Evolutionary conservation across 306 rosid species (phyloP).

Genomic region (cucumber (Cucumis sativus)): DNA sequence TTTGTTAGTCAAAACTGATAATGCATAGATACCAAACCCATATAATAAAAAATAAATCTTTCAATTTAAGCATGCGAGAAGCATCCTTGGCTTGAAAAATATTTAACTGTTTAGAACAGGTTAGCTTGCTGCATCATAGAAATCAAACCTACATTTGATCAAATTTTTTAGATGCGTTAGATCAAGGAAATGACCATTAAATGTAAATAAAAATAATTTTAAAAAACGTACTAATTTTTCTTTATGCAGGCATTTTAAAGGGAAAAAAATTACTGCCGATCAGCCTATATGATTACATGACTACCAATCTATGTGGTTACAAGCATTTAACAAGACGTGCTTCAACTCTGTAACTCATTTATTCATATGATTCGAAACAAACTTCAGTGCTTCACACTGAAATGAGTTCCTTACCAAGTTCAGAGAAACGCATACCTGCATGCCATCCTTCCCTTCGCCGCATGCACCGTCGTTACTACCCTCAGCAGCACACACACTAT

Average conservation of each 20-base stretch:
- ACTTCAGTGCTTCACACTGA: neutral
- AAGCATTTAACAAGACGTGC: neutral
- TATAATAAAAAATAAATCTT: neutral
- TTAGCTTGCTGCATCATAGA: slow-evolving; percentile 1
- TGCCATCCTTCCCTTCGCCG: slow-evolving; percentile 13
- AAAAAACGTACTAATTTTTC: no score
- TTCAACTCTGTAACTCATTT: neutral
- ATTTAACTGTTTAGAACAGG: neutral
- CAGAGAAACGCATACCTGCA: slow-evolving; percentile 24
- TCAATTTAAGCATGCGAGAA: neutral
- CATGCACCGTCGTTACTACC: neutral
- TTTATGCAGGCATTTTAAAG: neutral
- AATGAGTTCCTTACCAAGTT: neutral
- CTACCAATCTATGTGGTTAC: neutral
- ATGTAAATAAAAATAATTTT: neutral
- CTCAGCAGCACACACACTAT: slow-evolving; percentile 20
- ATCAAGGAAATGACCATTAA: neutral
- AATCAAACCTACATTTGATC: neutral
- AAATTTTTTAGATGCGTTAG: neutral
- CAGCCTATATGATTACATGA: neutral
- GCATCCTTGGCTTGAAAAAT: neutral
- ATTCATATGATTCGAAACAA: neutral
- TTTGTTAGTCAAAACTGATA: neutral
- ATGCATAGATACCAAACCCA: neutral
- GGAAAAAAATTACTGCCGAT: neutral